phyloP scores from a whole-genome alignment of 169 alveolate genomes.

The Plasmodium coatneyi region DNA sequence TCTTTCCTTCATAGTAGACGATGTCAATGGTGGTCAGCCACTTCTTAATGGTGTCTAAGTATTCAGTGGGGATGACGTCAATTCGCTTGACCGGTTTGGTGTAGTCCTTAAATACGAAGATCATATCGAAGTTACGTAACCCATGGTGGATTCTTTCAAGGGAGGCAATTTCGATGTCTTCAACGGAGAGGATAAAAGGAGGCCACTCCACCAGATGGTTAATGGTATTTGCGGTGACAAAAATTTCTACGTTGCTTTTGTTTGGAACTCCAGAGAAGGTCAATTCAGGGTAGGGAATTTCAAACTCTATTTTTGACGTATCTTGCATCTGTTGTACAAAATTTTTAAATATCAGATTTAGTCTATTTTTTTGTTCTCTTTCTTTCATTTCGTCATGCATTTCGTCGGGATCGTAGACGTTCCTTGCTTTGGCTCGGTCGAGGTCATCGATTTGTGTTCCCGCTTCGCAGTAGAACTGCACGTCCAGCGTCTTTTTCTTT shows the following conservation, averaged over 20 bases:
- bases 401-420: conserved; percentile 96
- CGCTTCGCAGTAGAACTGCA: conserved; percentile 96
- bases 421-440: conserved; percentile 92
- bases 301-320: conserved; percentile 77
- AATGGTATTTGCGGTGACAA: conserved; percentile 96
- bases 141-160: conserved; percentile 97
- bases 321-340: conserved; percentile 87
- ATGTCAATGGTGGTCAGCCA: conserved; percentile 92
- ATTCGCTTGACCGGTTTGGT: conserved; percentile 94
- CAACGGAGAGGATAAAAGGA: conserved; percentile 95
- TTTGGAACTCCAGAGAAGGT: conserved; percentile 96
- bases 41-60: conserved; percentile 92
- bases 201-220: conserved; percentile 97
- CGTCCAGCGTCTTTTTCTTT: conserved; percentile 94
- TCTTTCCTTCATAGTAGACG: conserved; percentile 94
- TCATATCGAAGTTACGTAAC: conserved; percentile 97
- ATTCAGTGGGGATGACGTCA: conserved; percentile 95
- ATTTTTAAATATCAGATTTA: conserved; percentile 93
- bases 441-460: conserved; percentile 97
- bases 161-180: conserved; percentile 96
- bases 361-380: conserved; percentile 91
- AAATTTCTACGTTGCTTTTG: conserved; percentile 94
- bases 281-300: conserved; percentile 90
- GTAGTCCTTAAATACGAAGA: conserved; percentile 94
- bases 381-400: conserved; percentile 96